A percentile compares a stretch with the other conserved stretches of the same genome.
phyloP scores from a whole-genome alignment of 2,329 filamentous ascomycete species.

The Dactylonectria macrodidyma region DNA sequence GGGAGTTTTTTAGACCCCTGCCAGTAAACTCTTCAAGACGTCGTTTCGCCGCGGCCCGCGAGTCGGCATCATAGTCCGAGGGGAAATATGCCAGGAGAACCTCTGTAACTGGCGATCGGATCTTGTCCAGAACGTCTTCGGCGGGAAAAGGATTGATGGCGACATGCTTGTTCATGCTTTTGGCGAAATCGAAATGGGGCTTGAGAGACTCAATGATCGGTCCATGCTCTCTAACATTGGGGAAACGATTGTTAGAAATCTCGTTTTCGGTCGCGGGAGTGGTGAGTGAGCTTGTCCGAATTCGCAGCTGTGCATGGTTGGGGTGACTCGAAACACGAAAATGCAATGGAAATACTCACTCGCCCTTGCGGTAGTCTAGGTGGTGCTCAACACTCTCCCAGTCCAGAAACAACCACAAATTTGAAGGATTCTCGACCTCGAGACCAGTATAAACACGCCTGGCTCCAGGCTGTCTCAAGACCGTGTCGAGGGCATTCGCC shows the following conservation, averaged over 20 bases:
- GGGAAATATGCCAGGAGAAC: conserved; percentile 43
- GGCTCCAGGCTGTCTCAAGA: conserved; percentile 43
- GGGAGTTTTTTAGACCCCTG: conserved; percentile 32
- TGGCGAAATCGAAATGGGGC: conserved; percentile 34
- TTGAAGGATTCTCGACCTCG: conserved; percentile 44
- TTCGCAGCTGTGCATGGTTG: background rate
- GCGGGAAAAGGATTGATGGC: conserved; percentile 39
- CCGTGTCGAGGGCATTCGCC: conserved; percentile 36
- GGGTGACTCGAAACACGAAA: background rate
- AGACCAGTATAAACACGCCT: conserved; percentile 38
- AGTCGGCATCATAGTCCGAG: conserved; percentile 35
- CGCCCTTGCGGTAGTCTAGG: conserved; percentile 31
- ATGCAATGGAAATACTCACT: conserved; percentile 26
- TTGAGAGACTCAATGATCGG: conserved; percentile 39
- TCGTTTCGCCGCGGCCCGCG: conserved; percentile 38
- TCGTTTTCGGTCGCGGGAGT: background rate
- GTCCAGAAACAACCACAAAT: conserved; percentile 46
- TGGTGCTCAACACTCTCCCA: conserved; percentile 44
- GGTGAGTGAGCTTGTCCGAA: background rate
- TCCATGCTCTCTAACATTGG: conserved; percentile 18
- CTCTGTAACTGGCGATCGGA: conserved; percentile 40
- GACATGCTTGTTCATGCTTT: conserved; percentile 42
- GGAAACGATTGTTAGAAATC: background rate
- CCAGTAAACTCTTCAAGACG: conserved; percentile 37
- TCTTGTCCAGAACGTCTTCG: conserved; percentile 42